Conservation (phyloP, 495 filamentous ascomycete species). For the Sporormia fimetaria region DNA sequence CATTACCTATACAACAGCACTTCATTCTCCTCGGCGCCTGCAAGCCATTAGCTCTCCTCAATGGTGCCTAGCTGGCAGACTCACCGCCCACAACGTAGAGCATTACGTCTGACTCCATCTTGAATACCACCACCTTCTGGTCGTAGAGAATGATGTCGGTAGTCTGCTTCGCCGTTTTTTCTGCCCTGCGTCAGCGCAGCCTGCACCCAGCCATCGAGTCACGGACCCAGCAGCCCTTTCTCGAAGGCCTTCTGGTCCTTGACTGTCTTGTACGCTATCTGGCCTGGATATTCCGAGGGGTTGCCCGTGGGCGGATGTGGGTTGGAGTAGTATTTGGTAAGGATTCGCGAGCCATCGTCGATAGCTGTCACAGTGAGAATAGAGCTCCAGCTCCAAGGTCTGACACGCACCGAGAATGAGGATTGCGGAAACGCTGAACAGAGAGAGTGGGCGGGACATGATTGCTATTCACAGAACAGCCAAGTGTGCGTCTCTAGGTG, state of each 20-base stretch:
- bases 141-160: conserved; percentile 96
- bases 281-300: conserved; percentile 46
- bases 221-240: conserved; percentile 60
- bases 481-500: neutral
- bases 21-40: conserved; percentile 74
- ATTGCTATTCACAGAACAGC: neutral
- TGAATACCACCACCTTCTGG: conserved; percentile 89
- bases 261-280: conserved; percentile 75
- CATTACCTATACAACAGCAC: conserved; percentile 66
- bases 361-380: conserved; percentile 40
- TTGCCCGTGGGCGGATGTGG: conserved; percentile 55
- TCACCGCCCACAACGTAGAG: conserved; percentile 82
- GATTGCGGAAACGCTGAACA: conserved; percentile 27
- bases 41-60: neutral
- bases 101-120: conserved; percentile 96
- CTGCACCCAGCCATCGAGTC: neutral
- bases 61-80: neutral
- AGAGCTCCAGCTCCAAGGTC: no score
- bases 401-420: conserved; percentile 51
- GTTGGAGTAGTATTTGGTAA: conserved; percentile 88
- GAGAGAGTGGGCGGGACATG: conserved; percentile 18
- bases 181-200: conserved; percentile 25
- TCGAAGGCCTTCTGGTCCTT: conserved; percentile 94
- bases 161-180: conserved; percentile 92
- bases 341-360: conserved; percentile 71